These are phyloP conservation scores for Berberis thunbergii DNA, from an alignment of 164 flowering plant species.

Conservation along the genomic window DNA sequence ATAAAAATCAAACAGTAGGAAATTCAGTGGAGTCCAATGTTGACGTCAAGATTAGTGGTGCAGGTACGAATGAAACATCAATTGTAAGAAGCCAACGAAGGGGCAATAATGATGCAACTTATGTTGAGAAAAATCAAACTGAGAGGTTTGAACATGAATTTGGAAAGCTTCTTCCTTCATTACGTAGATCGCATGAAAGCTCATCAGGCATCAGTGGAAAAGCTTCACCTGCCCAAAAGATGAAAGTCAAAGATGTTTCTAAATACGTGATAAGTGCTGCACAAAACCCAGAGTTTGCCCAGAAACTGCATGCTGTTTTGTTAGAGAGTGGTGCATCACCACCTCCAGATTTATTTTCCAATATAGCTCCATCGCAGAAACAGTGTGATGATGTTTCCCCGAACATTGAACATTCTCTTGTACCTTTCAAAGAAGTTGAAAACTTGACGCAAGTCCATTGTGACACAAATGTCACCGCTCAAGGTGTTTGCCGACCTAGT, in stretches of 20 bases:
- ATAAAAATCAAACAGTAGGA: conserved; percentile 11
- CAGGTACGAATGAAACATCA: conserved; percentile 21
- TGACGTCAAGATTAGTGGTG: conserved; percentile 14
- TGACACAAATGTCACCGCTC: conserved; percentile 6
- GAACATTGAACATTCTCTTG: conserved; percentile 20
- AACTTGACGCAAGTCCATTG: conserved; percentile 9
- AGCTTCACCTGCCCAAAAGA: conserved; percentile 51
- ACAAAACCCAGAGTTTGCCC: conserved; percentile 80
- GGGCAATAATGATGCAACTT: conserved; percentile 10
- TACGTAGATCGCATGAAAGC: conserved; percentile 24
- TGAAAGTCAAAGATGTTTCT: conserved; percentile 69
- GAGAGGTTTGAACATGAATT: conserved; percentile 47
- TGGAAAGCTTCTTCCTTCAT: conserved; percentile 44
- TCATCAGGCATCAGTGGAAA: conserved; percentile 25
- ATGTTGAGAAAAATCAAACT: conserved; percentile 22
- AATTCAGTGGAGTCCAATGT: conserved; percentile 14
- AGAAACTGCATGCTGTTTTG: conserved; percentile 74
- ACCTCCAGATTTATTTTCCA: conserved; percentile 57
- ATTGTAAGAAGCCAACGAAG: conserved; percentile 9
- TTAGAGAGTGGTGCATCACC: conserved; percentile 80
- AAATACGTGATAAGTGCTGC: conserved; percentile 79
- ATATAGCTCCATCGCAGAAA: conserved; percentile 26
- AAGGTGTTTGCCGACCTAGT: conserved; percentile 14
- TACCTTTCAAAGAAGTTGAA: conserved; percentile 17
- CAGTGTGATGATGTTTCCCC: conserved; percentile 19